phyloP scores from a whole-genome alignment of 2,329 filamentous ascomycete species.

The Incumbomyces lentus region DNA sequence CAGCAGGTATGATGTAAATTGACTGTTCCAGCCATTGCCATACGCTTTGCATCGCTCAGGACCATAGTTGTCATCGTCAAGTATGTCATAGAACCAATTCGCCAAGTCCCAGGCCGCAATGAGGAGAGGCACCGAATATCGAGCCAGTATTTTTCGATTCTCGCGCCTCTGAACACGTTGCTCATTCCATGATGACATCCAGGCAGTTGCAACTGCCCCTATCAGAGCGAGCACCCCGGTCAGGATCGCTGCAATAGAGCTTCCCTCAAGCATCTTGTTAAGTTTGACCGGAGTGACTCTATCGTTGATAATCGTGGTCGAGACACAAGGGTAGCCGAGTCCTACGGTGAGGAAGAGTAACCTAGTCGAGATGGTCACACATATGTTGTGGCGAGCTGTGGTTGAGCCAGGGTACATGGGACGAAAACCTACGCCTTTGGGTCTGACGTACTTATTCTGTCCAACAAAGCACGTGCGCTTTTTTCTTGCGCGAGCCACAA shows the following conservation, averaged over 20 bases:
- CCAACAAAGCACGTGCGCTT: no score
- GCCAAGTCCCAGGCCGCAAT: neutral
- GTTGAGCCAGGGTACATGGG: no score
- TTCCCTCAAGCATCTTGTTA: conserved; percentile 49
- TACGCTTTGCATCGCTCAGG: neutral
- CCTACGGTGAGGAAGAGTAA: no score
- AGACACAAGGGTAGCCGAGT: no score
- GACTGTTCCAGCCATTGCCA: neutral
- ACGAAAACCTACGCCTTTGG: no score
- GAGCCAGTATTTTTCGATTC: neutral
- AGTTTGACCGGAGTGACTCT: no score
- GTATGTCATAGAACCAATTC: neutral
- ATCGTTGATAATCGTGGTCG: no score
- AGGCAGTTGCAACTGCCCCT: neutral
- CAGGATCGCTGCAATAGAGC: neutral
- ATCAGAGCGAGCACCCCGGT: neutral
- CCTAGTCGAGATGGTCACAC: no score
- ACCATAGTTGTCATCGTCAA: neutral
- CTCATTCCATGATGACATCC: neutral
- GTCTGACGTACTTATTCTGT: no score
- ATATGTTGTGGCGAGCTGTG: no score
- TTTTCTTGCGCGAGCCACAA: no score
- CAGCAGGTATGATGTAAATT: neutral
- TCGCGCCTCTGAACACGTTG: neutral
- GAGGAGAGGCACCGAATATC: neutral